Conservation (phyloP, 2,329 filamentous ascomycete genomes). For the Trichophaea hybrida region DNA sequence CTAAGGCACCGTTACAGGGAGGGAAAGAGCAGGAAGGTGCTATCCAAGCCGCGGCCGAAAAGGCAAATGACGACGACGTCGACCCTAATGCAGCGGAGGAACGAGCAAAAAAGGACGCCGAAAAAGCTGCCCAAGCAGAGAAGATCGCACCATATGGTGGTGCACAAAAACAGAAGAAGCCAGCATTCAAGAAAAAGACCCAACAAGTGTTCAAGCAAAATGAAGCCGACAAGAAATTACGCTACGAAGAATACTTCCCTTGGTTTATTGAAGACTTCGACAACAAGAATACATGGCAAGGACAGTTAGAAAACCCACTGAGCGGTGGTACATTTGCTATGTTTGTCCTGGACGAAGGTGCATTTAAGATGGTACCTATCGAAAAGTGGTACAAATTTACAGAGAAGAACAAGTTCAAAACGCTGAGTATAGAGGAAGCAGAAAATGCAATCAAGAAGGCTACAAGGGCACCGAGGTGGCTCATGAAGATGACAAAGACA, state of each 20-base stretch:
- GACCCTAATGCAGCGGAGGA: constrained; percentile 45
- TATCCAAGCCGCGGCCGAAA: constrained; percentile 31
- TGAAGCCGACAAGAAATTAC: constrained; percentile 57
- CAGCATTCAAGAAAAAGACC: constrained; percentile 58
- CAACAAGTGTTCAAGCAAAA: constrained; percentile 77
- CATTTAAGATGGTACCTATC: constrained; percentile 73
- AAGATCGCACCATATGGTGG: constrained; percentile 78
- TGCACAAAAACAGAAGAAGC: constrained; percentile 53
- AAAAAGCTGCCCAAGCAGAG: constrained; percentile 73
- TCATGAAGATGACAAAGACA: constrained; percentile 44
- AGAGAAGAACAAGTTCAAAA: constrained; percentile 63
- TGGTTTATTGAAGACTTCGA: constrained; percentile 97
- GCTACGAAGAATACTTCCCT: constrained; percentile 88
- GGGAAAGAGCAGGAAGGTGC: constrained; percentile 40
- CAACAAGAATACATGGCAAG: constrained; percentile 86
- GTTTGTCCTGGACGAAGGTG: constrained; percentile 52
- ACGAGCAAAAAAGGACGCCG: constrained; percentile 64
- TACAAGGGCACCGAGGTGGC: constrained; percentile 62
- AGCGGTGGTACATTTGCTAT: constrained; percentile 70
- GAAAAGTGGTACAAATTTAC: constrained; percentile 93
- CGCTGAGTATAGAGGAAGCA: constrained; percentile 67
- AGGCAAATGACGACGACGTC: constrained; percentile 39
- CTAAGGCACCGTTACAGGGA: constrained; percentile 52
- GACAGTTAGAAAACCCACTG: constrained; percentile 75
- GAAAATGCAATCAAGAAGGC: constrained; percentile 73